phyloP scores from a whole-genome alignment of 345 rosid genomes.

The Eucalyptus erythrocorys region DNA sequence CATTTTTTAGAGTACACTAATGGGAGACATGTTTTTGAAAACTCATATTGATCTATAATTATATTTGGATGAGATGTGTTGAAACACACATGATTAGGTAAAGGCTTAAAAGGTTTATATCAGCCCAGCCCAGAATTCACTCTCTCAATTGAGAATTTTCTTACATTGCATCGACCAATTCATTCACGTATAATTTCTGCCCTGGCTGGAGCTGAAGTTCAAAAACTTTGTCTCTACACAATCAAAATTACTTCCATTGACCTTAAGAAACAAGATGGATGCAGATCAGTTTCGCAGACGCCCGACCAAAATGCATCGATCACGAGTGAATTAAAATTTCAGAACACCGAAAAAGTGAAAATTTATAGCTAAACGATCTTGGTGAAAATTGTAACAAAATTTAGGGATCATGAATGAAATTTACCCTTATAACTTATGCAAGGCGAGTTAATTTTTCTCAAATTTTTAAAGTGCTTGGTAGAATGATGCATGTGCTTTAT shows the following conservation, averaged over 20 bases:
- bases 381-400: background rate
- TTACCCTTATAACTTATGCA: background rate
- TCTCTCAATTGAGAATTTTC: background rate
- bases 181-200: background rate
- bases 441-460: background rate
- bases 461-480: fast-evolving
- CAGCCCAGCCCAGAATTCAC: background rate
- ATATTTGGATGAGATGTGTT: background rate
- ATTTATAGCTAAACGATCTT: background rate
- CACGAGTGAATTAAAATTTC: background rate
- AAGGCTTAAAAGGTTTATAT: background rate
- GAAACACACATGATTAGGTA: background rate
- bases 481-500: background rate
- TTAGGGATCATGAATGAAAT: background rate
- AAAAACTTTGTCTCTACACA: background rate
- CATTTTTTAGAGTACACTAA: background rate
- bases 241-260: background rate
- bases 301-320: background rate
- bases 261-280: background rate
- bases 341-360: background rate
- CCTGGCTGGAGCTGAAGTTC: background rate
- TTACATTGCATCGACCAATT: background rate
- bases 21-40: background rate
- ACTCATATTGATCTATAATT: background rate
- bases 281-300: background rate